Conservation (phyloP, 306 rosid species). For the Begonia masoniana region DNA sequence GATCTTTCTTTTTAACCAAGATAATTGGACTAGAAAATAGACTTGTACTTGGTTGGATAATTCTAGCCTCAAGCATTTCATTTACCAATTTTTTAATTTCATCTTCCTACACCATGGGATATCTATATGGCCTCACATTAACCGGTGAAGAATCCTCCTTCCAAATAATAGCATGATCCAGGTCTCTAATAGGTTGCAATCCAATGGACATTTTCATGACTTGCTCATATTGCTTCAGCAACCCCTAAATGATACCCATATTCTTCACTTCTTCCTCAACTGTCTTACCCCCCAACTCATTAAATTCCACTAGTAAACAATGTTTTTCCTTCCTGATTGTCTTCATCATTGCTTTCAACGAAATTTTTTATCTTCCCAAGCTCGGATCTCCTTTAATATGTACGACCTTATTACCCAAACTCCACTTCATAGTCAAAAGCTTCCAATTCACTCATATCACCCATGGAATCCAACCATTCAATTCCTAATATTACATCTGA, state of each 20-base stretch:
- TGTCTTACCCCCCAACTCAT: neutral
- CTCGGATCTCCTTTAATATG: neutral
- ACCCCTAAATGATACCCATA: neutral
- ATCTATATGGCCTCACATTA: neutral
- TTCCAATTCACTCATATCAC: neutral
- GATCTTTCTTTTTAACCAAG: neutral
- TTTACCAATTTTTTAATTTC: neutral
- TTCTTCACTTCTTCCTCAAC: neutral
- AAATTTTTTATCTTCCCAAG: too few species aligned
- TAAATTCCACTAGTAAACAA: neutral
- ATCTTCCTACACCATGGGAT: too few species aligned
- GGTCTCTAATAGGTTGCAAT: neutral
- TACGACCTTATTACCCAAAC: neutral
- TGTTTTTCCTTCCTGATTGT: neutral
- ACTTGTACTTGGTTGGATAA: neutral
- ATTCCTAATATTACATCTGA: neutral
- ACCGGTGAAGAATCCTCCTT: neutral
- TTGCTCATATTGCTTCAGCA: too few species aligned
- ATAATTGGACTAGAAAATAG: neutral
- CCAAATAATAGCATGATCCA: neutral
- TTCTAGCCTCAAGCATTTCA: neutral
- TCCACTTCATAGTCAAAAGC: neutral
- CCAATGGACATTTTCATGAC: neutral
- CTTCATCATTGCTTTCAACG: neutral
- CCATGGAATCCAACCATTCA: neutral